Evolutionary conservation across 2,329 filamentous ascomycete species (phyloP).

Genomic region (Myriosclerotinia duriaeana): DNA sequence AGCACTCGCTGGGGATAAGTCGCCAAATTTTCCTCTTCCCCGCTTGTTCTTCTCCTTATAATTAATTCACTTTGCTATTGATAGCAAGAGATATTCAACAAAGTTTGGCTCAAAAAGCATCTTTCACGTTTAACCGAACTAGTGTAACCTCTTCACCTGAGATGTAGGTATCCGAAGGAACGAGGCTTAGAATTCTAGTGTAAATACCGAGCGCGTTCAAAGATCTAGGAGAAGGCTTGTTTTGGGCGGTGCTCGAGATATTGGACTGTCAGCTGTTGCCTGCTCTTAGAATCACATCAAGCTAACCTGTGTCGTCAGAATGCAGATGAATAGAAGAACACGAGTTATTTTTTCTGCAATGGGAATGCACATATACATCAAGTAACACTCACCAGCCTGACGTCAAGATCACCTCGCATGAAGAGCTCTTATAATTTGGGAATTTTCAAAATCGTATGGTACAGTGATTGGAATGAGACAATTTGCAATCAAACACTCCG

Average conservation of each 20-base stretch:
- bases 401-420: not conserved
- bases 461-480: not conserved
- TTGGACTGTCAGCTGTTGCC: not conserved
- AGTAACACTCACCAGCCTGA: not conserved
- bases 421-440: not conserved
- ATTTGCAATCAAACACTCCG: not conserved
- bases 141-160: not conserved
- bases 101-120: no score
- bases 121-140: no score
- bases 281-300: not conserved
- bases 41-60: no score
- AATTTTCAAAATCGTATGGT: not conserved
- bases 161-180: not conserved
- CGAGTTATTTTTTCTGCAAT: not conserved
- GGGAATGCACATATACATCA: not conserved
- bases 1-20: no score
- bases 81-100: no score
- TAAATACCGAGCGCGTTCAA: not conserved
- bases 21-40: no score
- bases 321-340: no score
- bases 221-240: not conserved
- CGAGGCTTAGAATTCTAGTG: not conserved
- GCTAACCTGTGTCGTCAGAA: not conserved
- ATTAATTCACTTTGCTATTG: no score
- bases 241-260: no score